Percentiles rank a stretch among this genome's conserved stretches.
These are phyloP conservation scores for Brettanomyces anomalus DNA, from an alignment of 805 yeast genomes.

Conservation along the genomic window DNA sequence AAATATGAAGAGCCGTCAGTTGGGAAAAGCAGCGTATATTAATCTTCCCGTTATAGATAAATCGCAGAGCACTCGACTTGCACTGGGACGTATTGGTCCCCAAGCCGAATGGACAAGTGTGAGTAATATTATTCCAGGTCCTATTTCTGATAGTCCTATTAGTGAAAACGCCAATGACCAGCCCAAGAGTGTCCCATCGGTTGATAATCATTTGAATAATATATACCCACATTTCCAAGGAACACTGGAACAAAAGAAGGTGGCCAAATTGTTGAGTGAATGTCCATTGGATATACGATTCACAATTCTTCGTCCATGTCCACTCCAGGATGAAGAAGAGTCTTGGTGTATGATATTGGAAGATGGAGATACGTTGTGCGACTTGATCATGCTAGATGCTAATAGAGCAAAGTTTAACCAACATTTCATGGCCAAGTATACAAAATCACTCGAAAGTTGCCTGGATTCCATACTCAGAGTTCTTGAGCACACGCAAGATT, in stretches of 20 bases:
- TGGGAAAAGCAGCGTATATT: constrained; percentile 16
- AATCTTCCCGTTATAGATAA: constrained; percentile 24
- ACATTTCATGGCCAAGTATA: constrained; percentile 35
- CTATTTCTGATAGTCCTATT: background rate
- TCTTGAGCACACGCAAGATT: constrained; percentile 26
- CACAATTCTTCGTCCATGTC: constrained; percentile 22
- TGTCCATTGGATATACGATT: constrained; percentile 24
- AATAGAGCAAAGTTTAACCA: constrained; percentile 44
- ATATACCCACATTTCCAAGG: constrained; percentile 1
- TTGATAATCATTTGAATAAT: background rate
- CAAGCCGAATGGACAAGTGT: background rate
- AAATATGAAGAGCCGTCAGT: constrained; percentile 13
- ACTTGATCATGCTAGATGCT: constrained; percentile 38
- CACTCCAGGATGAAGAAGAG: constrained; percentile 14
- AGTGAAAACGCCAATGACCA: background rate
- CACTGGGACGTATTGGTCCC: background rate
- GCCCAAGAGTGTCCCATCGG: background rate
- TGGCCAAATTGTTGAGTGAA: constrained; percentile 15
- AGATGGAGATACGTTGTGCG: constrained; percentile 32
- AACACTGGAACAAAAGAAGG: constrained; percentile 13
- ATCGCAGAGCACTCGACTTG: constrained; percentile 1
- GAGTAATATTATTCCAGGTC: background rate
- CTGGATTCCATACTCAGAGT: constrained; percentile 30
- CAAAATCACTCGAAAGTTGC: constrained; percentile 28
- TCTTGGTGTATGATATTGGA: constrained; percentile 19